A percentile compares a stretch with the other conserved stretches of the same genome.
Evolutionary conservation across 2,329 filamentous ascomycete species (phyloP).

Genomic region (Helotiales sp.): DNA sequence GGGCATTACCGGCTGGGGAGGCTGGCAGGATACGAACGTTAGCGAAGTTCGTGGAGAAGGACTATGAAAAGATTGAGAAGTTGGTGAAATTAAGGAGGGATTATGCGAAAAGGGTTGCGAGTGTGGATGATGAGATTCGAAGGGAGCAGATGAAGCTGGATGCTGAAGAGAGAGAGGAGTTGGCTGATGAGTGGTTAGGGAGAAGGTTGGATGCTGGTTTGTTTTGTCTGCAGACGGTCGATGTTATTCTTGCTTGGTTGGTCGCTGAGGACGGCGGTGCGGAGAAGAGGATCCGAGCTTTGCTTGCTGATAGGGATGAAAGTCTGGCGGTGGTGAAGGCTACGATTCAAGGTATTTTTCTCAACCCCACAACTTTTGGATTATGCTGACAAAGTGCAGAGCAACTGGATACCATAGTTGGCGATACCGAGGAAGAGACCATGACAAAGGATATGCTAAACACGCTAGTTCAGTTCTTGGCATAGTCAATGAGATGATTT

Average conservation of each 20-base stretch:
- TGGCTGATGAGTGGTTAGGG: slow-evolving; percentile 72
- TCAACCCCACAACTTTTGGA: not conserved
- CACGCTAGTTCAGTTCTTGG: slow-evolving; percentile 54
- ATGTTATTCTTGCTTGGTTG: slow-evolving; percentile 86
- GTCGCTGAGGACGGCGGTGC: slow-evolving; percentile 85
- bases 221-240: slow-evolving; percentile 79
- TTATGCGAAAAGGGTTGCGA: slow-evolving; percentile 62
- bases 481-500: slow-evolving; percentile 24
- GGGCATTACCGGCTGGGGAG: slow-evolving; percentile 75
- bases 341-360: slow-evolving; percentile 62
- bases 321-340: slow-evolving; percentile 59
- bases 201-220: slow-evolving; percentile 80
- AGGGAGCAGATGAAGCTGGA: slow-evolving; percentile 54
- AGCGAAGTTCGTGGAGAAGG: slow-evolving; percentile 93
- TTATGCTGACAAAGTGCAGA: slow-evolving; percentile 41
- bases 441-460: slow-evolving; percentile 64
- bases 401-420: slow-evolving; percentile 60
- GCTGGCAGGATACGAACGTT: slow-evolving; percentile 78
- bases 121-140: slow-evolving; percentile 63
- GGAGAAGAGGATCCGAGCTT: slow-evolving; percentile 58
- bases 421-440: slow-evolving; percentile 51
- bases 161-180: slow-evolving; percentile 59
- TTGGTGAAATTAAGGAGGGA: slow-evolving; percentile 71
- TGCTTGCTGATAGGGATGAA: slow-evolving; percentile 70
- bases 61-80: slow-evolving; percentile 81